phyloP scores from a whole-genome alignment of 441 rosid genomes.

The Syzygium syzygioides region DNA sequence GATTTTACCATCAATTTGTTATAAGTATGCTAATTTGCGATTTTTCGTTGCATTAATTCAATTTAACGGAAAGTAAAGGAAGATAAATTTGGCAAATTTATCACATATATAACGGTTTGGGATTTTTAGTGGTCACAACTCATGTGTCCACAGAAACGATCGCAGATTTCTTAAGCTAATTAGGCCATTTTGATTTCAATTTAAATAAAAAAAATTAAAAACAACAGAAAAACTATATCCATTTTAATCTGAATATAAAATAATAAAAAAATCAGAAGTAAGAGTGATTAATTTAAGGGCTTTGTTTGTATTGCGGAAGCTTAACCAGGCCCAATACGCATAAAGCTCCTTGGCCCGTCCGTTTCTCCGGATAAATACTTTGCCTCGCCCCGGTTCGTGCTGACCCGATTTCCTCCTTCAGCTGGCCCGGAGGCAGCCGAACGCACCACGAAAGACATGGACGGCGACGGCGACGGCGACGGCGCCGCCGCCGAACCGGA shows the following conservation, averaged over 20 bases:
- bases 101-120: accelerated
- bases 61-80: no score
- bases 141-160: background rate
- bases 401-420: background rate
- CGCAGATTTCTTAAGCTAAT: background rate
- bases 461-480: slow-evolving; percentile 9
- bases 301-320: background rate
- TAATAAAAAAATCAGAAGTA: background rate
- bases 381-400: background rate
- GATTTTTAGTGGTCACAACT: background rate
- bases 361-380: background rate
- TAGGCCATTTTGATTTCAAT: background rate
- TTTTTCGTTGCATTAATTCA: no score
- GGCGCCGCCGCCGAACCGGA: background rate
- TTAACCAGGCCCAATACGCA: background rate
- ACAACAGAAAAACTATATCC: background rate
- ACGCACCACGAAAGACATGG: background rate
- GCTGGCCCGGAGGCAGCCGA: background rate
- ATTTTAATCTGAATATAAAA: background rate
- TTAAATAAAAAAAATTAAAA: background rate
- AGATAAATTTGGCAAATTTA: no score
- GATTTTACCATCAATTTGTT: no score
- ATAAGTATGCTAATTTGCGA: accelerated
- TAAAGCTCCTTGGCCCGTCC: background rate
- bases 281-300: background rate